Base-by-base conservation (phyloP, 2,329 filamentous ascomycete genomes). In the Sporothrix variecibatus region DNA sequence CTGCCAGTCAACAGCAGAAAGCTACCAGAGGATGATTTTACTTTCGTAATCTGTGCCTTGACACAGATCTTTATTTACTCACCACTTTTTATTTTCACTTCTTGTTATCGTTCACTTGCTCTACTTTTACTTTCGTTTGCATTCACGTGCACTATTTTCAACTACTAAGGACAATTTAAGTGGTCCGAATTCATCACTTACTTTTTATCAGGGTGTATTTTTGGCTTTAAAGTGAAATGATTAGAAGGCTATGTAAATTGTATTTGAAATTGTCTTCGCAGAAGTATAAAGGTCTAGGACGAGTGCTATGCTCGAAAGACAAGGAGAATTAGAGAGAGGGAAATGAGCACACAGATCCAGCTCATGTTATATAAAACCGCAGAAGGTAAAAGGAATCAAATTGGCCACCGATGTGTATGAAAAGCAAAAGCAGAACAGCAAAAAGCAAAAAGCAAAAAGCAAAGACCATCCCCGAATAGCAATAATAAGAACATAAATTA, bases 11-110 rank as follows among this genome's bases (percentile, higher is more conserved):
- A 26, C 60, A 4, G 11, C 60, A 26, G 64, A 11, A 49, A 1
- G 64, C 26, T 49, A 8, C 11, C 38, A 2, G 26, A 8, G 26
- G 26, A 12, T 12, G 65, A 68, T 51, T 51, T 68, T 68, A 49
- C 65, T 11, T 68, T 68, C 65, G 65, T 68, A 34, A 68, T 51
- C 43, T 8, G 43, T 68, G 65, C 23, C 49, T 51, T 68, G 6
- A 12, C 65, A 23, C 26, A 26, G 65, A 34, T 68, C 40, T 34
- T 51, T 51, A n/a, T 68, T 68, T 68, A 51, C 65, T 34, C 62
- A 26, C 38, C n/a, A 46, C 43, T 68, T 68, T 64, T 46, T 40
- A 17, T 51, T 68, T 68, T 34, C n/a, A 15, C 17, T 65, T 40
- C 7, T 23, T 26, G 56, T 15, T 60, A 60, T 31, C 56, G 6